A percentile compares a stretch with the other conserved stretches of the same genome.
phyloP scores from a whole-genome alignment of 805 yeast genomes.

The Candida maesae region DNA sequence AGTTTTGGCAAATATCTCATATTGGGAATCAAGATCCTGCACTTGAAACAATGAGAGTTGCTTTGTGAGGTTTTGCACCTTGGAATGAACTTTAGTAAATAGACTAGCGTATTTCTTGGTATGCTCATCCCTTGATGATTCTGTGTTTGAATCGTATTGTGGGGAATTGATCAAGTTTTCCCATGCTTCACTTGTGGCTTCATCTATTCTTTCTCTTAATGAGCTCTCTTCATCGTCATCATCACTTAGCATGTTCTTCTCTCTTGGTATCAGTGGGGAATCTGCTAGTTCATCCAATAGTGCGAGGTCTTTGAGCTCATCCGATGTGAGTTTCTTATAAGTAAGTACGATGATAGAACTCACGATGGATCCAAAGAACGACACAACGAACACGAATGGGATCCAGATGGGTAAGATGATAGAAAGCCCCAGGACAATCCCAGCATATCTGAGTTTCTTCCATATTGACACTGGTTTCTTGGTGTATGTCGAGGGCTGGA shows the following conservation, averaged over 20 bases:
- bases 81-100: neutral
- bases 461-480: slow-evolving; percentile 12
- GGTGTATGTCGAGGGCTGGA: slow-evolving; percentile 8
- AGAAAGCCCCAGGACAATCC: slow-evolving; percentile 21
- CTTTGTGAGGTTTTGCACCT: neutral
- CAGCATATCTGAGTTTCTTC: slow-evolving; percentile 24
- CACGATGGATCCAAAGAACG: slow-evolving; percentile 33
- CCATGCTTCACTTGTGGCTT: slow-evolving; percentile 24
- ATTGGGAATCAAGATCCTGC: slow-evolving; percentile 14
- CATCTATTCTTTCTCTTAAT: slow-evolving; percentile 20
- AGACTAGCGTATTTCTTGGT: neutral
- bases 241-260: too few relatives aligned
- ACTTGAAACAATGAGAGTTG: slow-evolving; percentile 8
- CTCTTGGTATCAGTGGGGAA: neutral
- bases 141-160: slow-evolving; percentile 21
- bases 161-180: slow-evolving; percentile 24
- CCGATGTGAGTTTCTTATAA: slow-evolving; percentile 15
- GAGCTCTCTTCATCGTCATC: neutral
- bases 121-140: slow-evolving; percentile 11
- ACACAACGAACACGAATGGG: slow-evolving; percentile 38
- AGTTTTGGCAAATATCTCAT: slow-evolving; percentile 20
- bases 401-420: slow-evolving; percentile 46
- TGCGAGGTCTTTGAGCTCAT: slow-evolving; percentile 11
- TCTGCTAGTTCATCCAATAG: neutral
- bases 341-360: slow-evolving; percentile 39